Evolutionary conservation across 2,329 filamentous ascomycete genomes (phyloP), one percentile per base, ranked within the genome.

Genomic region (Paecilomyces formosus): DNA sequence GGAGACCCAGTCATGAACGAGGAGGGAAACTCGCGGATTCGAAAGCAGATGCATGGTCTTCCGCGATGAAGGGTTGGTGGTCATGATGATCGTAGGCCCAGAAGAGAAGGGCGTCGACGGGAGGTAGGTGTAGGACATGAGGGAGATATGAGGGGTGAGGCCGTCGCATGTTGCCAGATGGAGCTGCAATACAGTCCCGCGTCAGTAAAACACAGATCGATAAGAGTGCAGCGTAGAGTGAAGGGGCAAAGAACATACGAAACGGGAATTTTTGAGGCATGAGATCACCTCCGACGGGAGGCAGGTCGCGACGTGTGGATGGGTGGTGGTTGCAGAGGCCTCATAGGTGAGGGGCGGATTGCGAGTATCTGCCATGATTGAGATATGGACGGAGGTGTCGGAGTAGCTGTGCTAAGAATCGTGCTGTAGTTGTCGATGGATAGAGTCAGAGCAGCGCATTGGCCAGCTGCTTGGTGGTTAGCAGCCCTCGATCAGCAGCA

Each of bases 111-210:
- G 87, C 15, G 89, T 90, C 5, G 82, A 86, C 45, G 92, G 88
- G 22, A 99, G 88, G 77, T 97, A 97, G 70, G 94, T 97, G 80
- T 97, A 97, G 80, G 96, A 97, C 94, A 99, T 99, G 64, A 99
- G 85, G 39, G 92, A 95, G 64, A 97, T 90, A 73, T 97, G 91
- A 9, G 94, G 94, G 63, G 86, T 81, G 69, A 94, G 88, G 65
- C 88, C 82, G 66, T 86, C 86, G 74, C 89, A 95, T 58, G 94
- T 99, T 66, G 94, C 92, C 56, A 99, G 88, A 76, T 99, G 94
- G 65, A 99, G 90, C 92, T 96, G 69, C 65, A 8, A 26, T 55
- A 53, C 33, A 13, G 13, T 50, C 15, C 15, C 33, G 51, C 57
- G 63, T 35, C 26, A 54, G 53, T 39, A 26, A 61, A 39, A 35